Base-by-base conservation (phyloP, 805 yeast species). In the Saccharomyces jurei region DNA sequence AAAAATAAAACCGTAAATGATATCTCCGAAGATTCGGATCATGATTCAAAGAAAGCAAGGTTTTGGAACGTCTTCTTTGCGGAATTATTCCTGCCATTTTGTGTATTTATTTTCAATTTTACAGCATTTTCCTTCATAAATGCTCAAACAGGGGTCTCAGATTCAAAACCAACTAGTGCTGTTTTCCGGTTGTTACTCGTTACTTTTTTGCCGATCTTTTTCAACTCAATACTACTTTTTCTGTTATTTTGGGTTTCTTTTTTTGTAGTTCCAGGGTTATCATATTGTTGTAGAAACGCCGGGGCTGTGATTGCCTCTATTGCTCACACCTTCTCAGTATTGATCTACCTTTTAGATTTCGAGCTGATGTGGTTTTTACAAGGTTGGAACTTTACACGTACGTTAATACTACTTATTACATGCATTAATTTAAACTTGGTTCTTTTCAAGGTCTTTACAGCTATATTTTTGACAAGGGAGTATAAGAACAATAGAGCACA, bases 121-220 rank as follows among this genome's bases (percentile, higher is more conserved):
- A 71, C 83, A 52, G 91, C 96, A 0, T 92, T 82, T 69, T 75
- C 84, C 52, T 92, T 87, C 64, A 84, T 87, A 63, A 91, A 90
- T 70, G 77, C 96, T 0, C 97, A 89, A 73, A 88, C 84, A 32
- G 97, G 97, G 30, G 96, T 89, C 0, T 57, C 61, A 50, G 61
- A 70, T 52, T 72, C 79, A n/a, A 58, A 70, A 54, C 74, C 78
- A 2, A 77, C 81, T 6, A 81, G 84, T 66, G 80, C 92, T 0
- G 64, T 87, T 0, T 58, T 86, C 11, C 76, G 97, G 54, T 68
- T 92, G 30, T 64, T 78, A 2, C 70, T 89, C 14, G 69, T 84
- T 3, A 72, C 78, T 0, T 51, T 79, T 36, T 59, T 75, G 0
- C 89, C 91, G 1, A 69, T 83, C 17, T 27, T 75, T 1, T 56